phyloP scores from a whole-genome alignment of 192 early-diverging fungal genomes.

The Linnemannia hyalina region DNA sequence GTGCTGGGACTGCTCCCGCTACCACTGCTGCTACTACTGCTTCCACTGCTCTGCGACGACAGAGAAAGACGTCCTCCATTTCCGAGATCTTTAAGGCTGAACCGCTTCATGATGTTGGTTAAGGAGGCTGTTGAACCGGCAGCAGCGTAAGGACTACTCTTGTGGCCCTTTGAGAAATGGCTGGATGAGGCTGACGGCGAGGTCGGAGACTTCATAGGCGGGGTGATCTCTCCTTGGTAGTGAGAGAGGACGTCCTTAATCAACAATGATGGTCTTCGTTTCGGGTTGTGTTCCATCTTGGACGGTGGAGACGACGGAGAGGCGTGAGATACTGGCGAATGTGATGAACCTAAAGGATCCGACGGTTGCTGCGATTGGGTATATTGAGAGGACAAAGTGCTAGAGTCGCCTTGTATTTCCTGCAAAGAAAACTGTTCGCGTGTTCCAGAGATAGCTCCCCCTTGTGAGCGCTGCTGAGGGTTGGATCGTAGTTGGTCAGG shows the following conservation, averaged over 20 bases:
- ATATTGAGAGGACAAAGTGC: constrained; percentile 15
- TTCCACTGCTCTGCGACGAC: constrained; percentile 7
- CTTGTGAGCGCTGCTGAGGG: background rate
- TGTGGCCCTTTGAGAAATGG: constrained; percentile 8
- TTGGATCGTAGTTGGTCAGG: background rate
- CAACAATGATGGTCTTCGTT: constrained; percentile 33
- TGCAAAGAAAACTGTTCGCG: constrained; percentile 15
- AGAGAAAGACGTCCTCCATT: constrained; percentile 23
- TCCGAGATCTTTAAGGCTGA: constrained; percentile 35
- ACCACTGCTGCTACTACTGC: constrained; percentile 4
- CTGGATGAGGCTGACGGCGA: constrained; percentile 23
- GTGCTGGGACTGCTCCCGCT: constrained; percentile 19
- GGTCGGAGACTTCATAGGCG: constrained; percentile 44
- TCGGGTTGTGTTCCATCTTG: constrained; percentile 5
- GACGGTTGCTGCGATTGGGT: constrained; percentile 4
- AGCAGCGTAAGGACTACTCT: background rate
- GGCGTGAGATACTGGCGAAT: constrained; percentile 20
- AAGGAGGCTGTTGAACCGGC: constrained; percentile 20
- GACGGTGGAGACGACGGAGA: constrained; percentile 19
- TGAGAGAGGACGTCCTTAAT: constrained; percentile 45
- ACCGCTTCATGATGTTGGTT: constrained; percentile 34
- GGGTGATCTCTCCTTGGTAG: constrained; percentile 37
- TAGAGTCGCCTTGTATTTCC: constrained; percentile 6
- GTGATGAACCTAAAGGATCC: background rate
- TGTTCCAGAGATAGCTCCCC: background rate